Conservation (phyloP, 2,329 filamentous ascomycete species). For the Coleophoma crateriformis region DNA sequence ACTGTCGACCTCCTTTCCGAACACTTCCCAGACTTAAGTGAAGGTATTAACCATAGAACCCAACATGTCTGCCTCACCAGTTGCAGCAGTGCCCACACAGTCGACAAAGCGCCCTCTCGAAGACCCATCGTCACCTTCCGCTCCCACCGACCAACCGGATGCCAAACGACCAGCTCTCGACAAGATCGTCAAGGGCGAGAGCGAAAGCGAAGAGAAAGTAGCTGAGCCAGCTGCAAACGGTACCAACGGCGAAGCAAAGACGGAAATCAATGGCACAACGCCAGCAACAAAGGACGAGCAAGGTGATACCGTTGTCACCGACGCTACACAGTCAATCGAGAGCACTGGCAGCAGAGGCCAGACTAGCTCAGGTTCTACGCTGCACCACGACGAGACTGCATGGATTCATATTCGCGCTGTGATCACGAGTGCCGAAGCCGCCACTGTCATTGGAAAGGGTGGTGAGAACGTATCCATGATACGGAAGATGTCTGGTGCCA, state of each 20-base stretch:
- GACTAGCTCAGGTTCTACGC: conserved; percentile 31
- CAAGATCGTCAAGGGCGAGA: conserved; percentile 69
- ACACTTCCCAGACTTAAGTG: conserved; percentile 31
- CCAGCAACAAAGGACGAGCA: conserved; percentile 50
- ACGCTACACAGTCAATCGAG: conserved; percentile 51
- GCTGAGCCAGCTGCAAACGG: neutral
- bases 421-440: conserved; percentile 95
- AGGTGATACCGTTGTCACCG: conserved; percentile 64
- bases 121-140: conserved; percentile 91
- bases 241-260: conserved; percentile 33
- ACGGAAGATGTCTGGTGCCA: conserved; percentile 87
- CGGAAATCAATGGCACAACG: conserved; percentile 41
- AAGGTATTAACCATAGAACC: conserved; percentile 34
- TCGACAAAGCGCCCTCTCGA: conserved; percentile 89
- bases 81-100: conserved; percentile 55
- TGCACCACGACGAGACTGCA: conserved; percentile 79
- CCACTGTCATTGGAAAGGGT: conserved; percentile 96
- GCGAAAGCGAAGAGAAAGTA: conserved; percentile 19
- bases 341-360: conserved; percentile 32
- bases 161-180: conserved; percentile 95
- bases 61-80: conserved; percentile 70
- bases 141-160: conserved; percentile 87
- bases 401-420: conserved; percentile 98
- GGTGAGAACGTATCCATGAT: conserved; percentile 99
- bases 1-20: conserved; percentile 40